phyloP scores from a whole-genome alignment of 352 stramenopile species.

The Phytophthora rubi region DNA sequence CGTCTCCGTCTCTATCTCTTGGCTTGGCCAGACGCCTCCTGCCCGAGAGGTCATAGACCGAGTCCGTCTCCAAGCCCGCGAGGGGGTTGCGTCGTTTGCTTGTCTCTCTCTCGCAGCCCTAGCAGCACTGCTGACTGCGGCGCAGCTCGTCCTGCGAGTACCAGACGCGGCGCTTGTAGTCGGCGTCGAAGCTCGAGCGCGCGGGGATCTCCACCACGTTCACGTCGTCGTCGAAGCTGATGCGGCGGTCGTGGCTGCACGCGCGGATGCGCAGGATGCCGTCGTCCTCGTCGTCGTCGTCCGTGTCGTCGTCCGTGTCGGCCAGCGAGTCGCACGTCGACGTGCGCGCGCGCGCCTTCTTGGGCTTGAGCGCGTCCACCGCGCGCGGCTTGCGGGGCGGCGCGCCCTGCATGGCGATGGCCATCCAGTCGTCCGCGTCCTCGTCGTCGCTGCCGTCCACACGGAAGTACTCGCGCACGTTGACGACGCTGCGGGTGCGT shows the following conservation, averaged over 20 bases:
- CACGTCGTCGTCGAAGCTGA: slow-evolving; percentile 80
- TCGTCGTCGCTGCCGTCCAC: slow-evolving; percentile 56
- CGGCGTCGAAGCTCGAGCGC: slow-evolving; percentile 73
- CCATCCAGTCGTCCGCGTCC: slow-evolving; percentile 57
- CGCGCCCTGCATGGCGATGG: slow-evolving; percentile 42
- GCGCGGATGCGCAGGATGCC: slow-evolving; percentile 56
- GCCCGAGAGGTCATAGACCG: background rate
- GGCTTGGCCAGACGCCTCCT: slow-evolving; percentile 16
- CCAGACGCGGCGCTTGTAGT: slow-evolving; percentile 82
- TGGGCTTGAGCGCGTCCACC: slow-evolving; percentile 42
- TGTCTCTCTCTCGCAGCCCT: background rate
- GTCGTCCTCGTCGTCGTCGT: slow-evolving; percentile 62
- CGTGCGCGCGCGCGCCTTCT: slow-evolving; percentile 51
- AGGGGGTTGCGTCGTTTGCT: slow-evolving; percentile 18
- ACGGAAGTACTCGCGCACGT: slow-evolving; percentile 77
- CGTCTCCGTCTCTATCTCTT: slow-evolving; percentile 14
- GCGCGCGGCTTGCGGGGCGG: slow-evolving; percentile 5
- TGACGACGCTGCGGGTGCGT: slow-evolving; percentile 77
- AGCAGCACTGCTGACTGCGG: slow-evolving; percentile 53
- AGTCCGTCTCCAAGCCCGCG: background rate
- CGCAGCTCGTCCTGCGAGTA: slow-evolving; percentile 76
- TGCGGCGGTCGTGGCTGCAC: slow-evolving; percentile 75
- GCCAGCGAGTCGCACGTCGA: slow-evolving; percentile 68
- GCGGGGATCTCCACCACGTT: slow-evolving; percentile 77
- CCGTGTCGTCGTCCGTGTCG: slow-evolving; percentile 67